Evolutionary conservation across 306 rosid genomes (phyloP), one percentile per base, ranked within the genome.

Genomic region (Luffa acutangula): DNA sequence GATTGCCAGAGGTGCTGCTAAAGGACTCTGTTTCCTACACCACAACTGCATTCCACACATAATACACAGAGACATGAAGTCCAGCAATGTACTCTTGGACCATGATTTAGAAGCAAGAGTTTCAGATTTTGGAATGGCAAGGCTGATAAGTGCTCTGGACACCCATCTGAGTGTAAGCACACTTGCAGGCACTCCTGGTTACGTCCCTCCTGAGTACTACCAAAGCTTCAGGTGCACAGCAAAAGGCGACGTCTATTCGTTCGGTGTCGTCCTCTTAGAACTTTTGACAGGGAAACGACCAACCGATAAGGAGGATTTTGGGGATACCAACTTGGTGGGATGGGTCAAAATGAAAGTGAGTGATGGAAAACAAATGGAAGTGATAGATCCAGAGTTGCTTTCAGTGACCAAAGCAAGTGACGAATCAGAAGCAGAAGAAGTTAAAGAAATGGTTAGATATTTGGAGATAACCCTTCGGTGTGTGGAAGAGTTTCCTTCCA

Each of bases 41-140:
- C 98, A 94, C 83, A 94, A 94, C 80, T 94, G 98, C 94, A 94
- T 94, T 84, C 98, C 98, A 18, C 98, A 94, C 90, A 94, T 94
- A 46, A 94, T 94, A 65, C 98, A 94, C 86, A 72, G 98, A 51
- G 98, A 94, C 90, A 92, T 94, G 98, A 94, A 94, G 85, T 94
- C 97, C 21, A 94, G 98, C 92, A 94, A 94, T 66, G 98, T 94
- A 49, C 84, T 94, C 9, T 89, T 94, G 45, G 98, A 94, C 86
- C 80, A 88, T 60, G 97, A 94, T 81, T 85, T 94, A 93, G 98
- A 90, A 15, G 93, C 98, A 37, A 84, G 98, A 31, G 98, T 94
- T 33, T 94, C 98, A 0, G 98, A 94, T 87, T 94, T 94, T 9
- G 98, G 98, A 64, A 94, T 94, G 98, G 98, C 98, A 14, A 89